Evolutionary conservation across 192 early-diverging fungal species (phyloP), one percentile per base, ranked within the genome.

Genomic region (Cetraspora pellucida): DNA sequence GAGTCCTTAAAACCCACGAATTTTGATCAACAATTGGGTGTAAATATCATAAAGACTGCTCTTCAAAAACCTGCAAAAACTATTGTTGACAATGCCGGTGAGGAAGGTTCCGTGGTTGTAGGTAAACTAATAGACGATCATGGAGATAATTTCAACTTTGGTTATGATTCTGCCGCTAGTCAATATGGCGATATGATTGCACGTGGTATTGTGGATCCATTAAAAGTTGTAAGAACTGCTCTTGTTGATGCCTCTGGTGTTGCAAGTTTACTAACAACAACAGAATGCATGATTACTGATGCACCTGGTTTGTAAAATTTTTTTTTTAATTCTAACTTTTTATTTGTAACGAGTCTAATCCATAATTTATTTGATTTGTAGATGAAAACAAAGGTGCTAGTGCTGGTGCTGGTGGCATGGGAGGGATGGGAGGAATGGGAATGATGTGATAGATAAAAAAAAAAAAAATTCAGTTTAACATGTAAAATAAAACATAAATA

Each of bases 1-100:
- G 93, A 91, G 13, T 79, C 75, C 4, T 75, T 98, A 75, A 94
- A 95, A 89, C 90, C 92, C 64, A 94, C 88, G 28, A 99, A 97
- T 94, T 99, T 99, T 95, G 98, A 99, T 85, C 97, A 99, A 88
- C 91, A 95, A 87, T 90, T 99, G 74, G 98, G 98, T 77, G 87
- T 99, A 80, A 95, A 93, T 88, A 98, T 99, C 79, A 92, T 99
- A 78, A 90, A 90, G 72, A 92, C 95, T 82, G 98, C 98, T 21
- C 93, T 99, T 78, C 91, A 92, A 79, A 92, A 91, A 54, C 98
- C 98, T 5, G 92, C 91, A 78, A 92, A 91, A 85, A 98, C 90
- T 55, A 99, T 99, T 79, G 93, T 96, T 72, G 89, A 96, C 80
- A 99, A 99, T 85, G 96, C 98, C 76, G 98, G 98, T 66, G 93